These are phyloP conservation scores for Mycena kentingensis DNA, from an alignment of 768 basidiomycete genomes.

Conservation along the genomic window DNA sequence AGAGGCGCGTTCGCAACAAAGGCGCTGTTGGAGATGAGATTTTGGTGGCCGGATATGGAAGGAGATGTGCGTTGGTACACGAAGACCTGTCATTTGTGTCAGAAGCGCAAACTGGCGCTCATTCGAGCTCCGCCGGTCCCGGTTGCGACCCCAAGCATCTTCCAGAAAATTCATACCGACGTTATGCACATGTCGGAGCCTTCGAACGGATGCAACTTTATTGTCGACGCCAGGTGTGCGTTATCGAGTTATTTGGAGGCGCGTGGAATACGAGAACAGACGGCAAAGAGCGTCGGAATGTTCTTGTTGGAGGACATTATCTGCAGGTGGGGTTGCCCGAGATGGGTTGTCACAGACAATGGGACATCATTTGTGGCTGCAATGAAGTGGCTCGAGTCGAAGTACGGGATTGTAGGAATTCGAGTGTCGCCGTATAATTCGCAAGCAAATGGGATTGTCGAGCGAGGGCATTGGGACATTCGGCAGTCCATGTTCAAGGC, in stretches of 20 bases:
- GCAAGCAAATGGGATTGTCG: constrained; percentile 40
- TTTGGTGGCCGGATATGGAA: constrained; percentile 28
- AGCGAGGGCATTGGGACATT: constrained; percentile 34
- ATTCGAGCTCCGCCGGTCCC: constrained; percentile 31
- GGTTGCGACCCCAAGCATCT: constrained; percentile 27
- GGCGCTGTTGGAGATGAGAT: constrained; percentile 11
- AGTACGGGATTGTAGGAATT: constrained; percentile 41
- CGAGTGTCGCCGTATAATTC: constrained; percentile 45
- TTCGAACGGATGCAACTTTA: constrained; percentile 24
- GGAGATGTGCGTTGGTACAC: constrained; percentile 34
- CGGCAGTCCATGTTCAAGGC: constrained; percentile 26
- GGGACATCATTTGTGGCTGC: constrained; percentile 33
- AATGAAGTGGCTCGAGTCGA: constrained; percentile 15
- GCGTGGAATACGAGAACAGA: constrained; percentile 24
- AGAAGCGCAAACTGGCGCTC: constrained; percentile 25
- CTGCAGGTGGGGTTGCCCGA: constrained; percentile 40
- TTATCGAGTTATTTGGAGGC: constrained; percentile 28
- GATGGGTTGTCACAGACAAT: constrained; percentile 40
- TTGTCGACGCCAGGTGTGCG: constrained; percentile 30
- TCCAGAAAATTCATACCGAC: constrained; percentile 32
- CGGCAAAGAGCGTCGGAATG: constrained; percentile 20
- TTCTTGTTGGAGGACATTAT: constrained; percentile 35
- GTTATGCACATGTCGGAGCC: constrained; percentile 29
- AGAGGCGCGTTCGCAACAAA: constrained; percentile 12
- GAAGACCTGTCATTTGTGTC: constrained; percentile 35